Evolutionary conservation across 192 early-diverging fungal species (phyloP).

Genomic region (Backusella australiensis): DNA sequence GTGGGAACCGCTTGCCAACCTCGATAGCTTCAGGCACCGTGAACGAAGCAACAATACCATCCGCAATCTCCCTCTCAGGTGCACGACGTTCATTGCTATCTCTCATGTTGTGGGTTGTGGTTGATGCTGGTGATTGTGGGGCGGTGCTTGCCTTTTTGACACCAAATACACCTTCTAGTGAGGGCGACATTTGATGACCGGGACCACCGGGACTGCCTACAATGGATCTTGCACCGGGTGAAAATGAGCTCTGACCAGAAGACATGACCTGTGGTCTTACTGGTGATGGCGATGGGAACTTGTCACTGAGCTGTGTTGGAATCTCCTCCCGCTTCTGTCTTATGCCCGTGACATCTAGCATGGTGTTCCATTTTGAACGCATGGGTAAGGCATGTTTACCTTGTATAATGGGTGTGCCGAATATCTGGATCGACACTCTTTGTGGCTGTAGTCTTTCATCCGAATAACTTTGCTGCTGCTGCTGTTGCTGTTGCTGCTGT

Average conservation of each 20-base stretch:
- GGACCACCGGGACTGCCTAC: conserved; percentile 23
- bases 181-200: neutral
- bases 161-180: conserved; percentile 12
- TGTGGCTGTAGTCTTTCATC: conserved; percentile 38
- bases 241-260: conserved; percentile 16
- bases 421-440: conserved; percentile 50
- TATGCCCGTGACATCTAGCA: conserved; percentile 51
- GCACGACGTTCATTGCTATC: conserved; percentile 1
- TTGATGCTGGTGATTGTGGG: neutral
- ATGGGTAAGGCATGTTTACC: conserved; percentile 43
- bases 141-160: neutral
- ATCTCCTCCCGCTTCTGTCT: conserved; percentile 30
- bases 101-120: neutral
- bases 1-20: conserved; percentile 52
- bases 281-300: neutral
- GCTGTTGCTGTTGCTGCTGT: neutral
- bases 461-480: neutral
- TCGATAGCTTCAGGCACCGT: conserved; percentile 36
- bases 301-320: neutral
- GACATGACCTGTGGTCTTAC: conserved; percentile 10
- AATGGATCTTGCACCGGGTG: conserved; percentile 26
- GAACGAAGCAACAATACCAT: conserved; percentile 58
- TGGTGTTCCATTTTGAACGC: conserved; percentile 59
- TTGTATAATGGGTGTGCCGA: conserved; percentile 48
- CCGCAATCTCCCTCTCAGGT: conserved; percentile 48